A percentile compares a stretch with the other conserved stretches of the same genome.
These are phyloP conservation scores for Populus hybrid DNA, from an alignment of 441 rosid species.

Conservation along the genomic window DNA sequence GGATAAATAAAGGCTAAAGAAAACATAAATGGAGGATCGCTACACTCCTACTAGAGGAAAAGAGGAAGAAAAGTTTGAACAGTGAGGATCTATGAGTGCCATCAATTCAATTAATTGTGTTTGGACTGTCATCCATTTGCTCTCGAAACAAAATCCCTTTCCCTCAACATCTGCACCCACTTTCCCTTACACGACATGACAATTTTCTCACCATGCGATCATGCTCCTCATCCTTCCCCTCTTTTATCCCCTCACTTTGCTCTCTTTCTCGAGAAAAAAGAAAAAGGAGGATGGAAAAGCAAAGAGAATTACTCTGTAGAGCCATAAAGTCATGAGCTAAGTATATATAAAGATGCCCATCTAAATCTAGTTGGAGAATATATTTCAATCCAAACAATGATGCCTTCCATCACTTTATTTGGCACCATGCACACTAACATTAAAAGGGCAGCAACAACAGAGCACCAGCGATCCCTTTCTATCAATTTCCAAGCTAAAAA, in stretches of 20 bases:
- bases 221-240: constrained; percentile 32
- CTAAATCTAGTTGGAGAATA: constrained; percentile 50
- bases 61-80: not conserved
- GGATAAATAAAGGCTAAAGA: not conserved
- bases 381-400: constrained; percentile 50
- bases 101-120: constrained; percentile 41
- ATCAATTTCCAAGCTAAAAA: constrained; percentile 47
- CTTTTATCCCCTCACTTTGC: constrained; percentile 4
- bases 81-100: constrained; percentile 42
- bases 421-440: constrained; percentile 11
- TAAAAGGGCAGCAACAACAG: constrained; percentile 8
- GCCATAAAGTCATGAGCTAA: constrained; percentile 35
- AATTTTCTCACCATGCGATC: constrained; percentile 55
- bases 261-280: constrained; percentile 42
- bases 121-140: constrained; percentile 70
- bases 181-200: constrained; percentile 71
- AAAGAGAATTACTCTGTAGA: constrained; percentile 41
- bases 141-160: constrained; percentile 29
- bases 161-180: constrained; percentile 48
- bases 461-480: constrained; percentile 35
- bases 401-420: constrained; percentile 52
- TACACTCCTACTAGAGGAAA: not conserved
- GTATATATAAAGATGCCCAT: constrained; percentile 27
- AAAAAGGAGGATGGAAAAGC: constrained; percentile 34
- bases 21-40: not conserved